Base-by-base conservation (phyloP, 768 basidiomycete genomes). In the Filobasidium floriforme region DNA sequence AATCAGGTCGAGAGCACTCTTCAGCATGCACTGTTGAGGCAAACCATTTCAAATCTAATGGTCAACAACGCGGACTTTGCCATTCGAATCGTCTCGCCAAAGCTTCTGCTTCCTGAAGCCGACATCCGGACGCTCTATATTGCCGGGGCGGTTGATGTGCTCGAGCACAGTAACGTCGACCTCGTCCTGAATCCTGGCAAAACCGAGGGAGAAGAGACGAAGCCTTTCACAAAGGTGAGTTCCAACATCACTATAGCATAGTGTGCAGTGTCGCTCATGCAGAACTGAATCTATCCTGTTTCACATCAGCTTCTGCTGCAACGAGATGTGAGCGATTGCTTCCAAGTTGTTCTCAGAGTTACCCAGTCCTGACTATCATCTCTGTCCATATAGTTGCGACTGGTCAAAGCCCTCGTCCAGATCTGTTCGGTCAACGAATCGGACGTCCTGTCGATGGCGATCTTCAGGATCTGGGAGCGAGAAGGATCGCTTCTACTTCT, bases 381-480 rank as follows among this genome's bases (percentile, higher is more conserved):
- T 29, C 19, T 9, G 28, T 7, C 18, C 65, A 24, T 37, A 64
- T 24, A 79, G 89, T 84, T 90, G 1, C 62, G 68, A 0, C 81
- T 92, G 51, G 89, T 61, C 7, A 59, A 66, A 57, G 65, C 60
- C 29, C 89, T 91, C 2, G 88, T 94, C 44, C 90, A 94, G 73
- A 85, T 87, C 7, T 92, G 90, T 71, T 89, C 90, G 5, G 81
- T 86, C 14, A 75, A 76, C 12, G 90, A 94, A 72, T 86, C 89
- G 4, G 91, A 92, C 65, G 86, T 76, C 29, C 66, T 94, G 80
- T 87, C 89, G 57, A 86, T 87, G 1, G 87, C 94, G 22, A 80
- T 97, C 54, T 83, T 96, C 72, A 89, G 92, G 68, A 80, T 91
- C 26, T 92, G 92, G 75, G 88, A 94, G 75, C 87, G 87, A 7